Evolutionary conservation across 805 yeast genomes (phyloP), one percentile per base, ranked within the genome.

Genomic region (Wickerhamiella galacta): DNA sequence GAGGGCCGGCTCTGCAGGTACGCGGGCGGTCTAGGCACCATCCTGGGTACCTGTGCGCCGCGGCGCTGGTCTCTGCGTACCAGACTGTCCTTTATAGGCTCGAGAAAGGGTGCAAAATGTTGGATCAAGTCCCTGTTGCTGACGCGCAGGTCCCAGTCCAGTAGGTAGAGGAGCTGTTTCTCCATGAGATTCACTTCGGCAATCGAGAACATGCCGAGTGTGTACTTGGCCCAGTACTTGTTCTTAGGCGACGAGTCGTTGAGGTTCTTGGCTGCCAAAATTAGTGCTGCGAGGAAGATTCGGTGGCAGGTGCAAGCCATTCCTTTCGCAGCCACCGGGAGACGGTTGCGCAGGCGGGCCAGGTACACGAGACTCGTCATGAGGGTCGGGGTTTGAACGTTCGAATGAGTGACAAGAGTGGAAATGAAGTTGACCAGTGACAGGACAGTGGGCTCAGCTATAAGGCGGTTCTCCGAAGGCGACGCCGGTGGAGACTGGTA

Each of bases 181-280:
- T 87, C 98, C 48, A 92, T 78, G 42, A 83, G 72, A 56, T 87
- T 90, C 34, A 90, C 82, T 49, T 87, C 96, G 16, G 64, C 64
- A 24, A 79, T 59, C 7, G 73, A 52, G 39, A 87, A 66, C 27
- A 90, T 63, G 1, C 95, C 95, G 51, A 76, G 75, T 3, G 96
- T 85, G 61, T 87, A 85, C 39, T 71, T 66, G 4, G 93, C 75
- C 98, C 98, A 87, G 60, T 90, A 95, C 58, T 78, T 85, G 59
- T 87, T 87, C 52, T 87, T 67, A 27, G 98, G 98, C 15, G 92
- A 75, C 3, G 93, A 78, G 60, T 87, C 98, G 56, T 87, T 87
- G 42, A 85, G 67, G 41, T 73, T 74, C 60, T 87, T 87, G 11
- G 96, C 95, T n/a, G 93, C 79, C 31, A 90, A 58, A 28, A 87